Conservation (phyloP, 306 rosid species). For the Abrus pulchellus region DNA sequence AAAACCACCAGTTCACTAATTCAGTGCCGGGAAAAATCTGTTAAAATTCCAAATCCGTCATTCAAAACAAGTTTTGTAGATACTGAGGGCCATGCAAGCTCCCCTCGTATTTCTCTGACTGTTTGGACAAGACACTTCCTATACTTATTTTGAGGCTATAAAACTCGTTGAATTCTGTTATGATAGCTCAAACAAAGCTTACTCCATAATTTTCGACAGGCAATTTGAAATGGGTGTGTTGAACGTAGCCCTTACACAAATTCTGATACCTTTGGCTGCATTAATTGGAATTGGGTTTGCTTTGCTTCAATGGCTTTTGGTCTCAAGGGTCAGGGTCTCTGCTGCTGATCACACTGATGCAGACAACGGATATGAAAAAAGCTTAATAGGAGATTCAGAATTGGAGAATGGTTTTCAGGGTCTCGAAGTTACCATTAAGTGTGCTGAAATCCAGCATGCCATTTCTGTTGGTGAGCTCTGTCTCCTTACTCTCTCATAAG, state of each 20-base stretch:
- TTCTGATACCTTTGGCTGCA: slow-evolving; percentile 69
- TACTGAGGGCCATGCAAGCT: slow-evolving; percentile 43
- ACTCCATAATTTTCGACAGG: slow-evolving; percentile 29
- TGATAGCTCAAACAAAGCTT: slow-evolving; percentile 26
- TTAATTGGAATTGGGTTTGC: slow-evolving; percentile 69
- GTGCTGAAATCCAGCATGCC: slow-evolving; percentile 76
- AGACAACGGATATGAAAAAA: slow-evolving; percentile 47
- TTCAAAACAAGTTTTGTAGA: slow-evolving; percentile 57
- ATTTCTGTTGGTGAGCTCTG: slow-evolving; percentile 66
- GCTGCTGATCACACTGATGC: slow-evolving; percentile 31
- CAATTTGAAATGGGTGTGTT: slow-evolving; percentile 61
- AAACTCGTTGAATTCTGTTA: slow-evolving; percentile 33
- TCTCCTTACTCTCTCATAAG: slow-evolving; percentile 8
- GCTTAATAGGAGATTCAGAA: slow-evolving; percentile 57
- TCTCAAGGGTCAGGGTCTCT: slow-evolving; percentile 64
- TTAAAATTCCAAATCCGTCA: slow-evolving; percentile 46
- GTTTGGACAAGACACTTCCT: not conserved
- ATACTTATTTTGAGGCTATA: slow-evolving; percentile 14
- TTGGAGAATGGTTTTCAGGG: slow-evolving; percentile 61
- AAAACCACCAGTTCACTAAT: slow-evolving; percentile 55
- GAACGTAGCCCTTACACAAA: slow-evolving; percentile 64
- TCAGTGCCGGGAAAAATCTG: slow-evolving; percentile 2
- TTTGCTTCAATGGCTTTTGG: slow-evolving; percentile 73
- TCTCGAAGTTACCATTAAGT: slow-evolving; percentile 60
- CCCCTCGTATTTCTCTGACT: not conserved